Evolutionary conservation across 345 rosid species (phyloP), one percentile per base, ranked within the genome.

Genomic region (Angophora floribunda): DNA sequence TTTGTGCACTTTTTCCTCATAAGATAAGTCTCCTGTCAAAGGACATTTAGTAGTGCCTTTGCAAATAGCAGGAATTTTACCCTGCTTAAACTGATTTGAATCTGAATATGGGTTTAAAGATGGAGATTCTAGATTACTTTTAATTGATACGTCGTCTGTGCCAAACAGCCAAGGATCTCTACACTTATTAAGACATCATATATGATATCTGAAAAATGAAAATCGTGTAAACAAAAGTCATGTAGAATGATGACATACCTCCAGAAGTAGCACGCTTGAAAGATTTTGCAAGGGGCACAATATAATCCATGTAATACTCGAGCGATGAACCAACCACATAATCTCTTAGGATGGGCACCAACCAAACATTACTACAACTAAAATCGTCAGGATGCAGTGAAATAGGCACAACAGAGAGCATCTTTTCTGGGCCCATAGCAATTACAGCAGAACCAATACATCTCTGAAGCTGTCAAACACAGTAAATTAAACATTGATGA

Each of bases 391-490:
- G 57, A 90, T 92, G 28, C 87, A 95, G 89, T 82, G 94, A 92
- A 90, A 98, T 94, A 67, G 99, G 98, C 51, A 98, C 45, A 89
- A 97, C 91, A 79, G 88, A 75, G 70, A 98, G 94, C 52, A 98
- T 89, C 93, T 90, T 95, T 88, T 92, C 95, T 41, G 98, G 97
- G 78, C 99, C 99, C 89, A 97, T 93, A 86, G 96, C 97, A 90
- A 94, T 92, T 87, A 96, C 96, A 84, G 98, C 97, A 85, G 97
- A 94, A 89, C 99, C 99, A 89, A 97, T 90, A 91, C 99, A 98
- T 87, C 90, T 90, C 89, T 89, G 93, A 88, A 95, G 93, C 99
- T 96, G 96, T 88, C 91, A 91, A 88, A 89, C 15, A 11, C 59
- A 63, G 55, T 67, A 75, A 88, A 52, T 70, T 87, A 87, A 89